phyloP scores from a whole-genome alignment of 352 stramenopile species.

The Globisporangium echinulatum region DNA sequence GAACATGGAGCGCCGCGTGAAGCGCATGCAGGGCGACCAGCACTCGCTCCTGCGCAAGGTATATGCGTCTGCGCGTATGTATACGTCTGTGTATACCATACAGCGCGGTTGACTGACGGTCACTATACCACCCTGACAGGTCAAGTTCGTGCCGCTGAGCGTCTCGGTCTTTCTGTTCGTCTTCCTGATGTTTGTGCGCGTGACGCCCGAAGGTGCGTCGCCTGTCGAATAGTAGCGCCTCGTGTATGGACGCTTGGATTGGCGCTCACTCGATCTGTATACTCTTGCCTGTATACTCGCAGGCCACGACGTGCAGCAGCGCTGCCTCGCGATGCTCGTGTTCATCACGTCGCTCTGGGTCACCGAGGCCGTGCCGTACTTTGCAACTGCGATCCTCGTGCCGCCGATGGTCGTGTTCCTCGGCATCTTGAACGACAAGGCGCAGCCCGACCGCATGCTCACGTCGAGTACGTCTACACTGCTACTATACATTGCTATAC shows the following conservation, averaged over 20 bases:
- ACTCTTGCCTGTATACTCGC: neutral
- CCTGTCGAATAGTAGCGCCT: neutral
- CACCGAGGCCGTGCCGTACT: conserved; percentile 88
- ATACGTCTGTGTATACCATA: neutral
- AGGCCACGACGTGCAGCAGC: conserved; percentile 77
- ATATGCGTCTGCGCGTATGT: conserved; percentile 2
- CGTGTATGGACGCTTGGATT: too few species aligned
- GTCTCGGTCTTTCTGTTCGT: conserved; percentile 73
- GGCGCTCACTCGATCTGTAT: neutral
- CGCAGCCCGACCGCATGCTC: conserved; percentile 57
- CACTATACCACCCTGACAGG: conserved; percentile 18
- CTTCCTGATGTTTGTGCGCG: conserved; percentile 60
- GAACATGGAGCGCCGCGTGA: conserved; percentile 83
- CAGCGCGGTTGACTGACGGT: neutral
- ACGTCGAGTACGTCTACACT: conserved; percentile 47
- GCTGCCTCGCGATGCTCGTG: conserved; percentile 86
- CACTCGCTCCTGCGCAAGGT: conserved; percentile 80
- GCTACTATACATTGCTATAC: neutral
- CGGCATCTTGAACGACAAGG: conserved; percentile 83
- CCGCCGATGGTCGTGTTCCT: conserved; percentile 86
- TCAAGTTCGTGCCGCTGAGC: conserved; percentile 72
- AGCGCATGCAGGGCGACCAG: conserved; percentile 78
- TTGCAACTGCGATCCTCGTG: conserved; percentile 86
- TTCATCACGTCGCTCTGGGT: conserved; percentile 89
- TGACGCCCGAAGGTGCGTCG: conserved; percentile 61